These are phyloP conservation scores for Knoxia roxburghii DNA, from an alignment of 257 asterid species.

Conservation along the genomic window DNA sequence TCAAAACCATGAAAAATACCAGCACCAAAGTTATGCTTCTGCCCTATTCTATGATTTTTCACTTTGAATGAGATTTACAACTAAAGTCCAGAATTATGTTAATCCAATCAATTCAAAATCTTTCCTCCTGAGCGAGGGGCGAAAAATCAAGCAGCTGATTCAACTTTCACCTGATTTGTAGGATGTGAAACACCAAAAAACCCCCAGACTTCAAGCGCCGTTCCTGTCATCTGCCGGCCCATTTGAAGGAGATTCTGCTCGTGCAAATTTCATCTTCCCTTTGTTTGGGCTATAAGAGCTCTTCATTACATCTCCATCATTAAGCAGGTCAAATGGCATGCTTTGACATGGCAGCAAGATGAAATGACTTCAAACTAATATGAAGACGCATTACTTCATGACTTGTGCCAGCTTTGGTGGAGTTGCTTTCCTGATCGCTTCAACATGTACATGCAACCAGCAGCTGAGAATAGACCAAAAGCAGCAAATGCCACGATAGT, in stretches of 20 bases:
- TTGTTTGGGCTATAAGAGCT: neutral
- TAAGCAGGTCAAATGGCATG: neutral
- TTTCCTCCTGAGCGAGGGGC: neutral
- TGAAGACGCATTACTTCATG: constrained; percentile 32
- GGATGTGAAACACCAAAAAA: too few relatives aligned
- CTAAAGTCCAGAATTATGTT: neutral
- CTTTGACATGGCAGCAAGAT: too few relatives aligned
- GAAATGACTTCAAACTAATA: neutral
- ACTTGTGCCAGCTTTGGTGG: constrained; percentile 53
- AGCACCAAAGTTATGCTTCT: neutral
- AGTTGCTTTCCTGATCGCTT: constrained; percentile 67
- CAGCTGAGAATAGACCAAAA: constrained; percentile 60
- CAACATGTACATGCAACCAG: constrained; percentile 68
- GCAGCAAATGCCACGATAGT: constrained; percentile 47
- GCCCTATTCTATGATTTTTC: neutral
- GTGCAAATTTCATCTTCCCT: neutral
- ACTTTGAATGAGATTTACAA: neutral
- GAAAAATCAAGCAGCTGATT: neutral
- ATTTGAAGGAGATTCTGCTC: neutral
- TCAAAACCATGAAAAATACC: neutral
- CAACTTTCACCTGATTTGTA: neutral
- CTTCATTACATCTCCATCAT: neutral
- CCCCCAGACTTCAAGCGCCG: too few relatives aligned
- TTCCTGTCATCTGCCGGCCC: too few relatives aligned
- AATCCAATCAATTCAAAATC: neutral